Conservation (phyloP, 2,329 filamentous ascomycete genomes). For the Arthroderma sp. region DNA sequence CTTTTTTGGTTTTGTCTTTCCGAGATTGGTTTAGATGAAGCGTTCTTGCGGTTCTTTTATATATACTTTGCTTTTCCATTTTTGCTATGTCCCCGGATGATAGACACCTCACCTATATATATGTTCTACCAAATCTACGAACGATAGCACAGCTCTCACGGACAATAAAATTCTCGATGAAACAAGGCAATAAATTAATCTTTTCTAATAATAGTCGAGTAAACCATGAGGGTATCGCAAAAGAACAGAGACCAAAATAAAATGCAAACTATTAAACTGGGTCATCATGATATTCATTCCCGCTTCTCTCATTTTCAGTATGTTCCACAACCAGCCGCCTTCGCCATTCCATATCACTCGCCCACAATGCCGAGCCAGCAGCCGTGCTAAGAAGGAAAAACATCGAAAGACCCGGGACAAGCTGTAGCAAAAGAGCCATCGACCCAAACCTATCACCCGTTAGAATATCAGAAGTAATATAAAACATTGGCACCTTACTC, state of each 20-base stretch:
- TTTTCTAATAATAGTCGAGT: too few species aligned
- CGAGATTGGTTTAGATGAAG: too few species aligned
- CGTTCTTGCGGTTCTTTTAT: too few species aligned
- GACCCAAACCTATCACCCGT: slow-evolving; percentile 54
- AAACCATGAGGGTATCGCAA: too few species aligned
- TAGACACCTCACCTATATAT: too few species aligned
- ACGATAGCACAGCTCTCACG: too few species aligned
- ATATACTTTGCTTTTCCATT: too few species aligned
- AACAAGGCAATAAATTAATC: too few species aligned
- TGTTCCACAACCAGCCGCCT: slow-evolving; percentile 1
- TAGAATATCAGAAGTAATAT: background rate
- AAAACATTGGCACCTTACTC: slow-evolving; percentile 12
- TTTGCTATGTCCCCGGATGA: too few species aligned
- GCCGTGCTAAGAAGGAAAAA: slow-evolving; percentile 84
- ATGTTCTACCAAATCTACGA: too few species aligned
- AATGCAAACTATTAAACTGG: slow-evolving; percentile 7
- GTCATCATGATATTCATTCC: slow-evolving; percentile 27
- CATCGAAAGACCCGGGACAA: slow-evolving; percentile 86
- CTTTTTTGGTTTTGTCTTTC: too few species aligned
- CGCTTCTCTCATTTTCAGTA: slow-evolving; percentile 9
- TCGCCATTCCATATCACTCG: slow-evolving; percentile 54
- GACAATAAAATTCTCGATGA: too few species aligned
- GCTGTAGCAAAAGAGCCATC: slow-evolving; percentile 66
- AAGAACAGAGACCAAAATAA: background rate
- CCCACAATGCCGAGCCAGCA: slow-evolving; percentile 76